These are phyloP conservation scores for Podospora didyma DNA, from an alignment of 495 filamentous ascomycete genomes.

Conservation along the genomic window DNA sequence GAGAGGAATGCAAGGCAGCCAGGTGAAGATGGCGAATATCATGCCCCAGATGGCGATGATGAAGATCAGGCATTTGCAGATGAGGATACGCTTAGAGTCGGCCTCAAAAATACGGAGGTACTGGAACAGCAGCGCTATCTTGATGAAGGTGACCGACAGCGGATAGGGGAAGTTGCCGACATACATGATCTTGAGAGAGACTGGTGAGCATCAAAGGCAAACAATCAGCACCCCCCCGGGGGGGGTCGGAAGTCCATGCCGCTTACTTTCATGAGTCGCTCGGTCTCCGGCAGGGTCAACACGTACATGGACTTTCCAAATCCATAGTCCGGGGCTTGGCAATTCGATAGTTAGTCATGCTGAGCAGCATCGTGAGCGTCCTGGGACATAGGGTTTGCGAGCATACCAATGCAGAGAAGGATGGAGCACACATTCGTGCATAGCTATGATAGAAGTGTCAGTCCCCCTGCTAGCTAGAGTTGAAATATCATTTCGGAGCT, in stretches of 20 bases:
- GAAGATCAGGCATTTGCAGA: constrained; percentile 17
- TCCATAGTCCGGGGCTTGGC: no score
- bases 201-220: no score
- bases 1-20: constrained; percentile 21
- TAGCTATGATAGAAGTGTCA: no score
- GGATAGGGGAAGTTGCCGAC: constrained; percentile 17
- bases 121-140: constrained; percentile 28
- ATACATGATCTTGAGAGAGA: constrained; percentile 22
- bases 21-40: constrained; percentile 16
- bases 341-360: no score
- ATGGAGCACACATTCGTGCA: no score
- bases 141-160: constrained; percentile 25
- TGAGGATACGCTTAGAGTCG: constrained; percentile 7
- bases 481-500: no score
- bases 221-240: no score
- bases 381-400: neutral
- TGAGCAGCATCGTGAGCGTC: neutral
- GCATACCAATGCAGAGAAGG: neutral
- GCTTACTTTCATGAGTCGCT: no score
- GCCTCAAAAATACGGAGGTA: constrained; percentile 24
- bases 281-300: no score
- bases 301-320: no score
- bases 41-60: constrained; percentile 22
- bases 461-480: neutral
- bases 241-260: no score